Percentiles rank a stretch among this genome's conserved stretches.
phyloP scores from a whole-genome alignment of 2,329 filamentous ascomycete species.

The Xylaria arbuscula region DNA sequence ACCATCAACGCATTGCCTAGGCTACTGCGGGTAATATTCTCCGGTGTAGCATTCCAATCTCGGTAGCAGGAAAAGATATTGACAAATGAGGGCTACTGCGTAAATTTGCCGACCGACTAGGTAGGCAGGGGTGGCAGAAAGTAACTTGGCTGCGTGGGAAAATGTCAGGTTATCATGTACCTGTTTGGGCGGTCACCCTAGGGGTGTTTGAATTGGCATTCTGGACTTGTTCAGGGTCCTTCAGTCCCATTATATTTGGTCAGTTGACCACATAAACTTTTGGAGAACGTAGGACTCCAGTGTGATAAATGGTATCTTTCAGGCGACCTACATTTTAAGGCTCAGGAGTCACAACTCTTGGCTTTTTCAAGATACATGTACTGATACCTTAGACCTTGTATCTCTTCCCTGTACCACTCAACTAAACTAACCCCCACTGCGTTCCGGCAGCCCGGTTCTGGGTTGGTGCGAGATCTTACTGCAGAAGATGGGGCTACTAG shows the following conservation, averaged over 20 bases:
- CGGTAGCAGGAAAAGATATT: background rate
- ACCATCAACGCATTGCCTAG: background rate
- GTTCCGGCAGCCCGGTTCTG: slow-evolving; percentile 22
- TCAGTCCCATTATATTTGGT: background rate
- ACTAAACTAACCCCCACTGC: background rate
- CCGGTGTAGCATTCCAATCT: background rate
- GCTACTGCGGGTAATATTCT: slow-evolving; percentile 1
- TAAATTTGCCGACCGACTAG: slow-evolving; percentile 16
- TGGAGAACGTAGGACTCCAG: background rate
- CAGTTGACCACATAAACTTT: background rate
- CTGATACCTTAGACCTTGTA: background rate
- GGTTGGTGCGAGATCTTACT: slow-evolving; percentile 17
- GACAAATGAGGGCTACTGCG: background rate
- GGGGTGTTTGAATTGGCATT: slow-evolving; percentile 19
- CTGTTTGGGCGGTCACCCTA: slow-evolving; percentile 9
- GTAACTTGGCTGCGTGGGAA: slow-evolving; percentile 3
- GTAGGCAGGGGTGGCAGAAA: slow-evolving; percentile 2
- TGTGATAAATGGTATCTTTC: background rate
- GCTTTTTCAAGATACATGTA: background rate
- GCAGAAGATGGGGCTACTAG: background rate
- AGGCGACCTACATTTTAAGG: background rate
- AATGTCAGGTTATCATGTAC: slow-evolving; percentile 7
- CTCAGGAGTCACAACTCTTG: background rate
- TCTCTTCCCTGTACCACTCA: background rate
- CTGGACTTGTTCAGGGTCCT: background rate